Conservation (phyloP, 306 rosid species). For the cucumber (Cucumis sativus) region Cucumber_9930_V3 NC_026659.2:5290501-5291000, state of each 20-base stretch:
- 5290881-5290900: no score
- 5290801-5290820: no score
- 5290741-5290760: not conserved
- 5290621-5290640: not conserved
- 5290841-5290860: no score
- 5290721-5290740: not conserved
- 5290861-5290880: no score
- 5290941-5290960: no score
- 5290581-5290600: no score
- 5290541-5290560: not conserved
- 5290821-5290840: no score
- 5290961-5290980: no score
- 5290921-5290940: no score
- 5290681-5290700: not conserved
- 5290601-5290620: not conserved
- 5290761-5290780: not conserved
- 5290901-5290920: no score
- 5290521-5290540: not conserved
- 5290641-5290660: not conserved
- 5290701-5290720: not conserved
- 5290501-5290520: not conserved
- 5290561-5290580: not conserved
- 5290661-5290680: slow-evolving; percentile 4
- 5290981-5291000: no score
- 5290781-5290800: no score